A percentile compares a stretch with the other conserved stretches of the same genome.
Conservation (phyloP, 805 yeast species). For the Blastobotrys robertii region DNA sequence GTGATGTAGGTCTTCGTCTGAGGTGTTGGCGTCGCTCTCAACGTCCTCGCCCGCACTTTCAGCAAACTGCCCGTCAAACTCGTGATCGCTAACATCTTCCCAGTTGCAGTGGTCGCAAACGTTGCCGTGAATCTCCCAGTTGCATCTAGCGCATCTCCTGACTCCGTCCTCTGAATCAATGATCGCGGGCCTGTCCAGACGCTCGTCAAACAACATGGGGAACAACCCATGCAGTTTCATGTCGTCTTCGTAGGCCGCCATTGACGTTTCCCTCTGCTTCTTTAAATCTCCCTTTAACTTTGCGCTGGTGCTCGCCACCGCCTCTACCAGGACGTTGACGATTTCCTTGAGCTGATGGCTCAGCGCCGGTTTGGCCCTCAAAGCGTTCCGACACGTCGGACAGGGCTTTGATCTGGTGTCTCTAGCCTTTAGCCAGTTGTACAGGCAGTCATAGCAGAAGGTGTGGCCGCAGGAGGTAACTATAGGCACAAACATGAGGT, state of each 20-base stretch:
- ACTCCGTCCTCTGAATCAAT: conserved; percentile 55
- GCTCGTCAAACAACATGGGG: conserved; percentile 35
- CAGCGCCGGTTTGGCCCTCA: conserved; percentile 7
- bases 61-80: conserved; percentile 3
- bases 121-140: conserved; percentile 58
- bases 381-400: conserved; percentile 16
- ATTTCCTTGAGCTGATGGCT: conserved; percentile 6
- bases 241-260: conserved; percentile 14
- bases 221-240: conserved; percentile 32
- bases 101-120: conserved; percentile 48
- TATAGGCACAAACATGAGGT: conserved; percentile 50
- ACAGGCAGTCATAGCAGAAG: conserved; percentile 43
- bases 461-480: conserved; percentile 53
- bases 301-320: conserved; percentile 4
- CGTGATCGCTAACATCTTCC: conserved; percentile 12
- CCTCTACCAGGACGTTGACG: conserved; percentile 4
- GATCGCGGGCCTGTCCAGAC: conserved; percentile 28
- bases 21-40: neutral
- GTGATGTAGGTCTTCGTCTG: neutral
- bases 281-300: conserved; percentile 1
- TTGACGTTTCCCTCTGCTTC: conserved; percentile 4
- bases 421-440: conserved; percentile 21
- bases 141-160: conserved; percentile 55
- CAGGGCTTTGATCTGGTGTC: conserved; percentile 10
- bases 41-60: conserved; percentile 5